phyloP scores from a whole-genome alignment of 1,284 basidiomycete species.

The Volvariella volvacea region DNA sequence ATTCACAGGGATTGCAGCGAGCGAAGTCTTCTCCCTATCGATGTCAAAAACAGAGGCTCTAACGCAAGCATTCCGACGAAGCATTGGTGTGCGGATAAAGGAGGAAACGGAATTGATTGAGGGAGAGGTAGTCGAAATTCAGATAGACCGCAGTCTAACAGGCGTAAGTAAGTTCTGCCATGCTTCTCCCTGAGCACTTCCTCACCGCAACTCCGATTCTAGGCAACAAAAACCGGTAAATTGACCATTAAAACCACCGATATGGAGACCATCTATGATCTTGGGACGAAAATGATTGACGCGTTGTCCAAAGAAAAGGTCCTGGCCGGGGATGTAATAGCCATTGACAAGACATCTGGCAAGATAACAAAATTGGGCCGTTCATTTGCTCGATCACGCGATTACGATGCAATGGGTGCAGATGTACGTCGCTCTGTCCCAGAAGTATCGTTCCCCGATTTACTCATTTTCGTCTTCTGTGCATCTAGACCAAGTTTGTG shows the following conservation, averaged over 20 bases:
- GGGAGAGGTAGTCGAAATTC: conserved; percentile 98
- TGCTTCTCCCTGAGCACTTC: conserved; percentile 6
- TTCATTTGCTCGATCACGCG: conserved; percentile 92
- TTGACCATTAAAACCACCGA: conserved; percentile 98
- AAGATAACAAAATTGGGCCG: conserved; percentile 95
- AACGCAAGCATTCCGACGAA: conserved; percentile 92
- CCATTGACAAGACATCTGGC: conserved; percentile 97
- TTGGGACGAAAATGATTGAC: conserved; percentile 99
- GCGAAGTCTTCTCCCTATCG: conserved; percentile 95
- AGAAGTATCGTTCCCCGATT: conserved; percentile 3
- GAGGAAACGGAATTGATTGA: conserved; percentile 98
- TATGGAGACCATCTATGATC: conserved; percentile 99
- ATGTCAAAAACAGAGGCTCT: conserved; percentile 99
- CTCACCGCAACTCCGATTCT: conserved; percentile 6
- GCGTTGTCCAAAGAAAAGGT: conserved; percentile 96
- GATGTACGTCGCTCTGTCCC: conserved; percentile 64
- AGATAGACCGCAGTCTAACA: conserved; percentile 94
- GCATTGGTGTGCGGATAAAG: conserved; percentile 87
- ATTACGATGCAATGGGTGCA: conserved; percentile 98
- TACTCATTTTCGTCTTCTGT: not conserved
- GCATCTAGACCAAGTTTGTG: conserved; percentile 85
- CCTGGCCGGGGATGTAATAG: conserved; percentile 91
- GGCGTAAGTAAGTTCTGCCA: conserved; percentile 58
- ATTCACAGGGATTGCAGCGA: conserved; percentile 95
- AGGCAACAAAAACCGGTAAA: conserved; percentile 98